Base-by-base conservation (phyloP, 2,329 filamentous ascomycete species). In the Penicillium sp. region DNA sequence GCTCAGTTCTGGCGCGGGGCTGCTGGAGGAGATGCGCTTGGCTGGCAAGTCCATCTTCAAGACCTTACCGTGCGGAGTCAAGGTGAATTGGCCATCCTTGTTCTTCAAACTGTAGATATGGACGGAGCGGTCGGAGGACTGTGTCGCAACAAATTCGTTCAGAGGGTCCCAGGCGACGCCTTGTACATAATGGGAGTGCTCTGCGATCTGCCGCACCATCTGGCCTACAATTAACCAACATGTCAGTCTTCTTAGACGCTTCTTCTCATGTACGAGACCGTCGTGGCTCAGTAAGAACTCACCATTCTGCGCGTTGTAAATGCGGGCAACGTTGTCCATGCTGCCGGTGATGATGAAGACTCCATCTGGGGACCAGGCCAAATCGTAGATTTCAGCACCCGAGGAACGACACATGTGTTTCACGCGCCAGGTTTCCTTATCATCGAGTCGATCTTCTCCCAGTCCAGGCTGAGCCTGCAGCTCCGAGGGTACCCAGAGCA, bases 351-450 rank as follows among this genome's bases (percentile, higher is more conserved):
- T 96, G 74, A 98, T 95, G 73, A 94, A 93, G 35, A 84, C 76
- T 35, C 88, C 90, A 69, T 98, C 93, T n/a, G 94, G 94, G 42
- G 93, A 97, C 94, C 93, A 98, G 43, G 93, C 93, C 48, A 98
- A 75, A 69, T 98, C 93, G 72, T 98, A 98, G 58, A 98, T 97
- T 69, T 98, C 93, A 9, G 90, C 89, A 33, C 90, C 91, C 2
- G 87, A 88, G 39, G 90, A 95, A 53, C 93, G 83, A 70, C 90
- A 97, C 93, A 97, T 97, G 67, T 95, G 89, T 73, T 95, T 97
- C 53, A 91, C 86, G 53, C 91, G 80, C 93, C 93, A 98, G 57
- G 88, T 88, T 71, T 98, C 93, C 70, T 95, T 95, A 67, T 98
- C 93, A 60, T 96, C 93, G 47, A 85, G 78, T 42, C 81, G 82